These are phyloP conservation scores for Atalantia buxifolia DNA, from an alignment of 345 rosid species.

Conservation along the genomic window DNA sequence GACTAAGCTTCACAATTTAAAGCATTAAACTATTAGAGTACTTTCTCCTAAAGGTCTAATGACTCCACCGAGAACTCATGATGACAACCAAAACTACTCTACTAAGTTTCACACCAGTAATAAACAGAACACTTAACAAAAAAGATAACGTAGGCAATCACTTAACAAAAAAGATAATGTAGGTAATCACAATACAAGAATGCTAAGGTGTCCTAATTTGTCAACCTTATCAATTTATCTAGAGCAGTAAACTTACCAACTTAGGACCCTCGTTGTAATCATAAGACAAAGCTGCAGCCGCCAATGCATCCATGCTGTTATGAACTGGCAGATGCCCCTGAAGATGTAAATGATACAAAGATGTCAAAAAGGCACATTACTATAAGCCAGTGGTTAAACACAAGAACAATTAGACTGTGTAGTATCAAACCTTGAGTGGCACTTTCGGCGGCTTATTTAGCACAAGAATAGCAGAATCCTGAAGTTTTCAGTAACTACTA, in stretches of 20 bases:
- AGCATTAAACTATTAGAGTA: neutral
- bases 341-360: neutral
- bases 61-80: neutral
- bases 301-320: conserved; percentile 95
- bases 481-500: conserved; percentile 12
- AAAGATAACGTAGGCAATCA: neutral
- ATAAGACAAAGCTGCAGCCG: conserved; percentile 88
- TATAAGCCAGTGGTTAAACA: neutral
- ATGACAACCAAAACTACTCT: neutral
- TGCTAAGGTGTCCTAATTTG: neutral
- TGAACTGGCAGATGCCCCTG: conserved; percentile 86
- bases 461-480: conserved; percentile 83
- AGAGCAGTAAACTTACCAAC: conserved; percentile 47
- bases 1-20: neutral
- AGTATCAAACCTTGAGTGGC: conserved; percentile 72
- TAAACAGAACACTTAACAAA: neutral
- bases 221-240: neutral
- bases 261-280: conserved; percentile 82
- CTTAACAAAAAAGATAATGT: neutral
- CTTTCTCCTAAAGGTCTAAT: neutral
- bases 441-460: conserved; percentile 86
- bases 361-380: conserved; percentile 2
- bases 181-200: neutral
- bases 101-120: neutral
- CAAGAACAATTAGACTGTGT: neutral